phyloP scores from a whole-genome alignment of 768 basidiomycete species.

The Suillus cothurnatus region DNA sequence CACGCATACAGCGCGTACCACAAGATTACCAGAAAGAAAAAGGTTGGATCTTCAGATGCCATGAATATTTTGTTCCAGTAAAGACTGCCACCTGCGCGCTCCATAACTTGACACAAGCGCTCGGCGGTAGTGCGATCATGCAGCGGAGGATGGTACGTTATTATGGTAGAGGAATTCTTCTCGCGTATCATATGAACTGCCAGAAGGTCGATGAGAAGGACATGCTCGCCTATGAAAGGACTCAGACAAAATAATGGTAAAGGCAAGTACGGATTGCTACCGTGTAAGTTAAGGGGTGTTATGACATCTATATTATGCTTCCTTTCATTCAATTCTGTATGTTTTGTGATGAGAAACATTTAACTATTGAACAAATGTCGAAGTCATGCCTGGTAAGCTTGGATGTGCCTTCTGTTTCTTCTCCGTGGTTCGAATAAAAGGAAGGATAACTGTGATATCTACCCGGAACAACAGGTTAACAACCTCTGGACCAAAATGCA shows the following conservation, averaged over 20 bases:
- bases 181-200: conserved; percentile 42
- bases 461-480: conserved; percentile 33
- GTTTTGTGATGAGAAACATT: background rate
- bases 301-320: conserved; percentile 7
- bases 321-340: background rate
- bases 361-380: background rate
- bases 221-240: conserved; percentile 16
- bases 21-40: conserved; percentile 46
- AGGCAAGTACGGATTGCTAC: background rate
- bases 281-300: background rate
- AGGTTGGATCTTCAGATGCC: conserved; percentile 44
- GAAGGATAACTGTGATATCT: conserved; percentile 27
- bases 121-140: conserved; percentile 29
- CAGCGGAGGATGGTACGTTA: conserved; percentile 35
- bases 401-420: conserved; percentile 17
- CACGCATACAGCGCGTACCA: conserved; percentile 58
- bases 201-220: conserved; percentile 38
- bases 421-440: conserved; percentile 40
- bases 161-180: conserved; percentile 27
- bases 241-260: background rate
- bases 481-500: background rate
- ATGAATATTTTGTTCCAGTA: conserved; percentile 21
- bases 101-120: conserved; percentile 30
- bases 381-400: background rate
- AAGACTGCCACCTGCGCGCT: conserved; percentile 35